Percentiles rank a stretch among this genome's conserved stretches.
These are phyloP conservation scores for Acanthochlamys bracteata DNA, from an alignment of 106 monocot genomes.

Conservation along the genomic window DNA sequence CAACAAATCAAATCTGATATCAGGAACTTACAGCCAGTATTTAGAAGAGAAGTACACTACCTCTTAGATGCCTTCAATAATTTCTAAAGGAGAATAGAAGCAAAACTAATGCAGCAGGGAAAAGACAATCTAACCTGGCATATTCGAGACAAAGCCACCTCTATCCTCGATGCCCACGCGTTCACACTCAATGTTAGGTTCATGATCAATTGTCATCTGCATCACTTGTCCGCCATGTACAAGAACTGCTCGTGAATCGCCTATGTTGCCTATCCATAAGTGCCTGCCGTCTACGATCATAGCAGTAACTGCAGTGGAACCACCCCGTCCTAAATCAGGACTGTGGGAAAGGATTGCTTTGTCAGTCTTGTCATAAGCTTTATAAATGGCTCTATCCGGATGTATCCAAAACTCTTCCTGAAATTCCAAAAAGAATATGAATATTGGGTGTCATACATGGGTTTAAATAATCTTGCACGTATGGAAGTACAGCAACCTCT, in stretches of 20 bases:
- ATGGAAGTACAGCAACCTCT: constrained; percentile 31
- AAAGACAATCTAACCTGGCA: constrained; percentile 54
- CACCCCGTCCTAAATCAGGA: constrained; percentile 64
- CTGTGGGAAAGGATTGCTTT: constrained; percentile 65
- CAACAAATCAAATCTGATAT: too few relatives aligned
- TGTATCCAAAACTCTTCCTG: constrained; percentile 74
- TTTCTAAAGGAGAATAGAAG: background rate
- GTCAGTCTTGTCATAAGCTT: constrained; percentile 87
- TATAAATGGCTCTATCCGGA: constrained; percentile 58
- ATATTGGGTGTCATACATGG: too few relatives aligned
- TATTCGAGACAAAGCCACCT: constrained; percentile 88
- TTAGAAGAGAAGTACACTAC: too few relatives aligned
- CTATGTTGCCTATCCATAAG: constrained; percentile 78
- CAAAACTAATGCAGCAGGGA: background rate
- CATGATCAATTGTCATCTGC: constrained; percentile 80
- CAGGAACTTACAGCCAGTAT: too few relatives aligned
- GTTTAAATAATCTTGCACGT: background rate
- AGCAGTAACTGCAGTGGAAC: constrained; percentile 91
- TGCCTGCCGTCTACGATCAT: constrained; percentile 48
- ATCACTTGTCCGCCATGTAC: constrained; percentile 32
- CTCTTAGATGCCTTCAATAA: background rate
- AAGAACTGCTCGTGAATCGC: constrained; percentile 82
- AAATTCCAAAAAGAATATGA: constrained; percentile 1
- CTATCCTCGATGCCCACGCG: constrained; percentile 65
- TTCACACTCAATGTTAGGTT: constrained; percentile 61